Base-by-base conservation (phyloP, 768 basidiomycete genomes). In the Boletellus emodensis region DNA sequence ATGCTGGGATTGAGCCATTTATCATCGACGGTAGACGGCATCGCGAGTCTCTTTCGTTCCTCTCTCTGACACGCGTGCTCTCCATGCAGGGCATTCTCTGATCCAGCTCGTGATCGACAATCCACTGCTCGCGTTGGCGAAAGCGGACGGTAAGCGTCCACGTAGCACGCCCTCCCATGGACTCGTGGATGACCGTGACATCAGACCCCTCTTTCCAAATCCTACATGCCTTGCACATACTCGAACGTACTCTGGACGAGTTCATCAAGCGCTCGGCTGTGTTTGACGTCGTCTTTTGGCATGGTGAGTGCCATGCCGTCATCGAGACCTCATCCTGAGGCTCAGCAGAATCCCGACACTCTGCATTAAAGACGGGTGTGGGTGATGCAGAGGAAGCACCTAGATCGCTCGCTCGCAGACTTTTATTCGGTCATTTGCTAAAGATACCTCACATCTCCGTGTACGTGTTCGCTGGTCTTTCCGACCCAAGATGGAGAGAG, bases 281-380 rank as follows among this genome's bases (percentile, higher is more conserved):
- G 30, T 84, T 86, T 46, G 82, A 86, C 32, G 67, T 87, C 28
- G 78, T 81, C 4, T 87, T 87, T 61, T 87, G 78, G 72, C 64
- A 79, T 50, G 72, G 85, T 80, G 48, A 35, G 48, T 41, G 36
- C 18, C 4, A 28, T 28, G 17, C 20, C 17, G 32, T 17, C 9
- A n/a, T 44, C 0, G 17, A 12, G 22, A 32, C 13, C 20, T 36
- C 9, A 11, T 10, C 13, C 44, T 55, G 38, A 51, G 1, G 17
- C 20, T 4, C 41, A 8, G 8, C 46, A 85, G 83, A 69, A 24
- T 74, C 63, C 32, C 69, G 73, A 11, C 75, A 81, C 58, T 45
- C 69, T 6, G 75, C 75, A 0, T 46, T 78, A 10, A 63, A 57
- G 40, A 75, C 74, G 0, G 79, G 72, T 0, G 55, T 52, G 3